These are phyloP conservation scores for Phytophthora niederhauseri DNA, from an alignment of 352 stramenopile species.

Conservation along the genomic window DNA sequence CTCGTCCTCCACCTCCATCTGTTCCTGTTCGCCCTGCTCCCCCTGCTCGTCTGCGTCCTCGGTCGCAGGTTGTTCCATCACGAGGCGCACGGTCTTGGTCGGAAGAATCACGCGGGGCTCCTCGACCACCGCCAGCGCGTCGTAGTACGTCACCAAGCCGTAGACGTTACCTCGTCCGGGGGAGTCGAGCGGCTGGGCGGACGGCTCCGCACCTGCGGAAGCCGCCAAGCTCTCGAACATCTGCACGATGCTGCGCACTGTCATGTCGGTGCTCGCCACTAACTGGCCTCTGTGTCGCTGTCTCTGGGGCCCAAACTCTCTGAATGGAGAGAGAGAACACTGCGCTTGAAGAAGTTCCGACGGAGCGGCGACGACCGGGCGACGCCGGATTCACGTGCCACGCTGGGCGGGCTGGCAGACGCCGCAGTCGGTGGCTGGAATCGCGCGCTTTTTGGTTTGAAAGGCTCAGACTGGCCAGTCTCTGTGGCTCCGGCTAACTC, in stretches of 20 bases:
- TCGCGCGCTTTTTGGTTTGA: conserved; percentile 29
- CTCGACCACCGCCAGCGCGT: conserved; percentile 31
- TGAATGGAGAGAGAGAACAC: conserved; percentile 30
- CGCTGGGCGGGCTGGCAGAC: conserved; percentile 7
- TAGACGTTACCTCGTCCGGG: conserved; percentile 27
- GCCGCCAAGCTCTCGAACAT: conserved; percentile 42
- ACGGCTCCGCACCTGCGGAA: conserved; percentile 8
- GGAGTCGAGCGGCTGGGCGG: conserved; percentile 15
- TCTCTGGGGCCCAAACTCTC: conserved; percentile 10
- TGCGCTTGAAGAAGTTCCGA: conserved; percentile 35
- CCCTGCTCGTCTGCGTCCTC: conserved; percentile 10
- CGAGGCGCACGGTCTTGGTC: conserved; percentile 24
- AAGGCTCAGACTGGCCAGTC: conserved; percentile 2
- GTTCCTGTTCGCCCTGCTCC: background rate
- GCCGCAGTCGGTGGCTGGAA: conserved; percentile 32
- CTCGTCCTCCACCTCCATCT: conserved; percentile 3
- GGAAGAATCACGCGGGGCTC: conserved; percentile 15
- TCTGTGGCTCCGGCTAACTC: background rate
- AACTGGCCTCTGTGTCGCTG: conserved; percentile 13
- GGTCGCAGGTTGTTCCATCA: conserved; percentile 4
- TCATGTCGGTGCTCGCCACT: conserved; percentile 29
- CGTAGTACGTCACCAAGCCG: conserved; percentile 40
- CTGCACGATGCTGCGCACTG: conserved; percentile 40
- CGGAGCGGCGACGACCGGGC: conserved; percentile 16
- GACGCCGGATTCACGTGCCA: conserved; percentile 20